Conservation (phyloP, 1,284 basidiomycete species). For the Malassezia cuniculi region DNA sequence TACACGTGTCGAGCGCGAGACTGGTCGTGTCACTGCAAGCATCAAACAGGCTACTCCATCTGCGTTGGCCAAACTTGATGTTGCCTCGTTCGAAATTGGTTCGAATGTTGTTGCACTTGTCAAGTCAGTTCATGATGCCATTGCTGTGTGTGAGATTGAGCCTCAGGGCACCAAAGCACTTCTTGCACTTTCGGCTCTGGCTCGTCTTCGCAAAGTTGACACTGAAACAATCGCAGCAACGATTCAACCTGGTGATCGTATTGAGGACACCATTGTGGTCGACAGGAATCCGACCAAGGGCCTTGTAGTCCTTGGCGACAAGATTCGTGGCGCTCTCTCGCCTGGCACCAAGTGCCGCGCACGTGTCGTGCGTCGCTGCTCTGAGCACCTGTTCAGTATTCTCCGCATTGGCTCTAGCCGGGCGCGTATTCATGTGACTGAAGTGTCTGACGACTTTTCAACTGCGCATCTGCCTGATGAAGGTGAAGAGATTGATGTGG, state of each 20-base stretch:
- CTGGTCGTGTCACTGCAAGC: conserved; percentile 64
- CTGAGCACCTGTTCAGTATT: conserved; percentile 1
- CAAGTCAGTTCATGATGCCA: conserved; percentile 34
- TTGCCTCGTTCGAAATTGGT: conserved; percentile 33
- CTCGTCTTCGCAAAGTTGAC: conserved; percentile 61
- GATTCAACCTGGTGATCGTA: conserved; percentile 59
- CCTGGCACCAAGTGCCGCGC: conserved; percentile 51
- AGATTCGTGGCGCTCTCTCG: conserved; percentile 76
- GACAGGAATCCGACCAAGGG: conserved; percentile 56
- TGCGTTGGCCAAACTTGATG: conserved; percentile 34
- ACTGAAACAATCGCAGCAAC: conserved; percentile 58
- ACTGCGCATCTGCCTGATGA: conserved; percentile 53
- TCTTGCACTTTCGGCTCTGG: conserved; percentile 71
- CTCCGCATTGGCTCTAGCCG: conserved; percentile 21
- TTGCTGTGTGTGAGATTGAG: conserved; percentile 34
- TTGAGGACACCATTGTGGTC: conserved; percentile 70
- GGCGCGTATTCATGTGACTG: conserved; percentile 49
- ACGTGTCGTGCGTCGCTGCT: conserved; percentile 19
- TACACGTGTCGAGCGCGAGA: conserved; percentile 57
- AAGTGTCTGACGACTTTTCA: conserved; percentile 63
- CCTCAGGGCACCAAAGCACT: conserved; percentile 61
- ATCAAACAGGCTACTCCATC: conserved; percentile 59
- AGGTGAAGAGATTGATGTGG: conserved; percentile 59
- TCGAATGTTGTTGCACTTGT: conserved; percentile 35
- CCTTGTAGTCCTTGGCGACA: conserved; percentile 22